Conservation (phyloP, 1,284 basidiomycete genomes). For the Trametes versicolor region DNA sequence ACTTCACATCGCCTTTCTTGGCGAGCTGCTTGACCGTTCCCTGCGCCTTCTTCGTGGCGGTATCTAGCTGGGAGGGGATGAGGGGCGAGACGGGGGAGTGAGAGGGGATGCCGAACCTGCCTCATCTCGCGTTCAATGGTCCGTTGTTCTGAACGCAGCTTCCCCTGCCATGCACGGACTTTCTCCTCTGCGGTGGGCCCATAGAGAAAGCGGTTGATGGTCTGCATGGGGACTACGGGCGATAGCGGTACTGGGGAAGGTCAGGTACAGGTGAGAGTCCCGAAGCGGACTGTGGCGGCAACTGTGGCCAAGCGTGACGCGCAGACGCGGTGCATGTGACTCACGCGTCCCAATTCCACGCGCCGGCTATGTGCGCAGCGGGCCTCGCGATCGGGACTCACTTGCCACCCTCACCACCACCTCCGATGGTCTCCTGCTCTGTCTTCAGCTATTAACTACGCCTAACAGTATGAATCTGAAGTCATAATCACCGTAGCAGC, state of each 20-base stretch:
- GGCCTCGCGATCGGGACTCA: too few species aligned
- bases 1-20: slow-evolving; percentile 91
- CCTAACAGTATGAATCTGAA: too few species aligned
- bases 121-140: slow-evolving; percentile 91
- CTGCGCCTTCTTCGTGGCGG: slow-evolving; percentile 84
- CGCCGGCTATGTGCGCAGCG: too few species aligned
- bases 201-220: slow-evolving; percentile 91
- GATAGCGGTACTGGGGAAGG: slow-evolving; percentile 15
- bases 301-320: slow-evolving; percentile 22
- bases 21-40: slow-evolving; percentile 91
- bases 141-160: slow-evolving; percentile 83
- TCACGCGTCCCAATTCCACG: not conserved
- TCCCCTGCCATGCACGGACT: slow-evolving; percentile 88
- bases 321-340: slow-evolving; percentile 36
- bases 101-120: slow-evolving; percentile 70
- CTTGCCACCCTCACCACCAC: too few species aligned
- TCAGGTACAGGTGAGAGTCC: slow-evolving; percentile 10
- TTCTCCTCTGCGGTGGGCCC: slow-evolving; percentile 95
- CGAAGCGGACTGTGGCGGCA: slow-evolving; percentile 21
- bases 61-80: slow-evolving; percentile 73
- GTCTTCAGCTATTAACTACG: too few species aligned
- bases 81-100: slow-evolving; percentile 33
- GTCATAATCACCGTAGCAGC: too few species aligned
- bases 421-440: too few species aligned
- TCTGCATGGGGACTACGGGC: slow-evolving; percentile 66